Percentiles rank a stretch among this genome's conserved stretches.
These are phyloP conservation scores for Blastomyces parvus DNA, from an alignment of 2,329 filamentous ascomycete genomes.

Conservation along the genomic window DNA sequence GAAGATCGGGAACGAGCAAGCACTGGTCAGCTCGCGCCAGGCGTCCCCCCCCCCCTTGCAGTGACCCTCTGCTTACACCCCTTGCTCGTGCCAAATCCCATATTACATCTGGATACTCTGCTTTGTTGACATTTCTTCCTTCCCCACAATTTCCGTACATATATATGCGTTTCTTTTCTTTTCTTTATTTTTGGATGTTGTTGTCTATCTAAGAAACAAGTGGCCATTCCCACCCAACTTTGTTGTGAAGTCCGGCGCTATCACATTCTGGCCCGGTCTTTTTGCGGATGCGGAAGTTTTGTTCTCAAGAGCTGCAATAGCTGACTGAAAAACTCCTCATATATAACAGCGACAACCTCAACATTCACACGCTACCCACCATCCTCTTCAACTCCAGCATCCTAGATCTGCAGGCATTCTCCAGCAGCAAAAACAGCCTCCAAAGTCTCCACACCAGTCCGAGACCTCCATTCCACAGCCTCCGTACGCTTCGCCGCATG, in stretches of 20 bases:
- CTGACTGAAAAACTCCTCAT: slow-evolving; percentile 13
- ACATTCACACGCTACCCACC: slow-evolving; percentile 24
- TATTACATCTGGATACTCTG: neutral
- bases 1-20: slow-evolving; percentile 4
- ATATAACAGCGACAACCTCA: slow-evolving; percentile 26
- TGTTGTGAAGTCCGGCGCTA: neutral
- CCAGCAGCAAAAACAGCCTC: slow-evolving; percentile 30
- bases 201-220: neutral
- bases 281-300: neutral
- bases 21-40: neutral
- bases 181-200: too few species aligned
- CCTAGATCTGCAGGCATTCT: slow-evolving; percentile 22
- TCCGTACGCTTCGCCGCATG: slow-evolving; percentile 25
- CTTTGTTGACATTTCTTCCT: neutral
- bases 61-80: neutral
- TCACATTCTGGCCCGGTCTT: neutral
- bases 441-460: slow-evolving; percentile 55
- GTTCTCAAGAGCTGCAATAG: neutral
- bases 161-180: too few species aligned
- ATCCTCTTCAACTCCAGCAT: slow-evolving; percentile 25
- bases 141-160: neutral
- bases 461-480: slow-evolving; percentile 28
- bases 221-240: neutral
- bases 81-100: neutral
- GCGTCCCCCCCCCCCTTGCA: neutral